A percentile compares a stretch with the other conserved stretches of the same genome.
Conservation (phyloP, 2,329 filamentous ascomycete genomes). For the Arthroderma uncinatum region DNA sequence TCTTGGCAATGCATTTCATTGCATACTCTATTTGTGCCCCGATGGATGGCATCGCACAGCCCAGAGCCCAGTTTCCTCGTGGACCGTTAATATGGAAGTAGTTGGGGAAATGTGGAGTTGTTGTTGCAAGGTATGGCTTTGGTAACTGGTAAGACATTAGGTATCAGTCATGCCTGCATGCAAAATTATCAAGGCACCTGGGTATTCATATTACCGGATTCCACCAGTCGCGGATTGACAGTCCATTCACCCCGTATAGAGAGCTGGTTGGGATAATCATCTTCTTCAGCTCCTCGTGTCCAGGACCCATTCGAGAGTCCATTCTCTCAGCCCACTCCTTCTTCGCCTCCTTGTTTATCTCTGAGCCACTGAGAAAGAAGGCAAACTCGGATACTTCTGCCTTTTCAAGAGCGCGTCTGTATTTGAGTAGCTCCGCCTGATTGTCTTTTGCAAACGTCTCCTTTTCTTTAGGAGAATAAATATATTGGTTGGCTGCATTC, state of each 20-base stretch:
- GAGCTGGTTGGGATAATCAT: conserved; percentile 29
- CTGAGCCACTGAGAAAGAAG: conserved; percentile 29
- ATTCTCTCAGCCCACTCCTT: conserved; percentile 31
- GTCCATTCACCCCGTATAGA: conserved; percentile 23
- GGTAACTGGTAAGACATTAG: conserved; percentile 31
- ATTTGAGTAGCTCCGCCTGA: conserved; percentile 33
- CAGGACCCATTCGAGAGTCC: conserved; percentile 32
- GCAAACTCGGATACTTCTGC: conserved; percentile 37
- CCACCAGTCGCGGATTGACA: background rate
- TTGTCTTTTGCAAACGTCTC: conserved; percentile 13
- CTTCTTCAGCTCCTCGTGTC: conserved; percentile 34
- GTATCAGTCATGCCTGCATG: too few species aligned
- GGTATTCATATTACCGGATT: background rate
- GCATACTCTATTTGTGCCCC: conserved; percentile 8
- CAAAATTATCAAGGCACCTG: too few species aligned
- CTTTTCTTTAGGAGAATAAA: background rate
- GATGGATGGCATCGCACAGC: conserved; percentile 6
- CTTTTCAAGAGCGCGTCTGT: conserved; percentile 35
- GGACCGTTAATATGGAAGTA: conserved; percentile 54
- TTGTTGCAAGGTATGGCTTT: conserved; percentile 55
- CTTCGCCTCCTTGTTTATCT: conserved; percentile 30
- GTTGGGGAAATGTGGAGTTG: conserved; percentile 56
- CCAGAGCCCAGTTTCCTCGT: conserved; percentile 3
- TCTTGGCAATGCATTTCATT: conserved; percentile 10
- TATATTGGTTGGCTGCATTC: background rate